phyloP scores from a whole-genome alignment of 2,329 filamentous ascomycete genomes.

The Trichophyton benhamiae region DNA sequence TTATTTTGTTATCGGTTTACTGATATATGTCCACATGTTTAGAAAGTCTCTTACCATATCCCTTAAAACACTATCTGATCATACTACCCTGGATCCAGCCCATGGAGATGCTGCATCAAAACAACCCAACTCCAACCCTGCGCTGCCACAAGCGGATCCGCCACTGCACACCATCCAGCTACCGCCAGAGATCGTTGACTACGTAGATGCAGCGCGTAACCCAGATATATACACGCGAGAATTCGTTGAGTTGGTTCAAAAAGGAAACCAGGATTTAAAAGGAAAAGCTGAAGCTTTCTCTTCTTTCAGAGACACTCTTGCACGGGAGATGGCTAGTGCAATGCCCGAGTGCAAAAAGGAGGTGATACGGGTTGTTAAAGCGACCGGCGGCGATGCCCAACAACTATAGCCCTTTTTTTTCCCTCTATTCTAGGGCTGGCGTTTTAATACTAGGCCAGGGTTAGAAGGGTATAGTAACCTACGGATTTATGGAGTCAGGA shows the following conservation, averaged over 20 bases:
- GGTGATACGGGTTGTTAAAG: constrained; percentile 39
- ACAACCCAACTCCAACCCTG: constrained; percentile 5
- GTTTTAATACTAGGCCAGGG: not conserved
- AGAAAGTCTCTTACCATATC: constrained; percentile 36
- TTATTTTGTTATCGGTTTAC: not conserved
- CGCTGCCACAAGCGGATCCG: constrained; percentile 24
- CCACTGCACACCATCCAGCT: constrained; percentile 41
- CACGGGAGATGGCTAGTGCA: constrained; percentile 44
- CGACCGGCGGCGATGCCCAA: constrained; percentile 19
- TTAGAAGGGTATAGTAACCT: not conserved
- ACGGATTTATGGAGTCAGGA: not conserved
- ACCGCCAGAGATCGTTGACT: constrained; percentile 50
- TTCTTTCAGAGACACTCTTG: constrained; percentile 46
- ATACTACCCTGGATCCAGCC: constrained; percentile 24
- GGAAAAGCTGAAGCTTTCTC: constrained; percentile 49
- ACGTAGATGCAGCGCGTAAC: constrained; percentile 51
- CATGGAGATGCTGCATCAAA: constrained; percentile 8
- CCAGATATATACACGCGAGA: constrained; percentile 56
- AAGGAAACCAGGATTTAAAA: constrained; percentile 50
- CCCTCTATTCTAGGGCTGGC: not conserved
- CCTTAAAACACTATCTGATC: constrained; percentile 39
- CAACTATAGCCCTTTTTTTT: not conserved
- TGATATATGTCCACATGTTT: constrained; percentile 4
- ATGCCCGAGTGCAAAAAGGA: constrained; percentile 47
- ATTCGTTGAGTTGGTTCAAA: constrained; percentile 52